phyloP scores from a whole-genome alignment of 1,284 basidiomycete genomes.

The Cutaneotrichosporon dermatis region DNA sequence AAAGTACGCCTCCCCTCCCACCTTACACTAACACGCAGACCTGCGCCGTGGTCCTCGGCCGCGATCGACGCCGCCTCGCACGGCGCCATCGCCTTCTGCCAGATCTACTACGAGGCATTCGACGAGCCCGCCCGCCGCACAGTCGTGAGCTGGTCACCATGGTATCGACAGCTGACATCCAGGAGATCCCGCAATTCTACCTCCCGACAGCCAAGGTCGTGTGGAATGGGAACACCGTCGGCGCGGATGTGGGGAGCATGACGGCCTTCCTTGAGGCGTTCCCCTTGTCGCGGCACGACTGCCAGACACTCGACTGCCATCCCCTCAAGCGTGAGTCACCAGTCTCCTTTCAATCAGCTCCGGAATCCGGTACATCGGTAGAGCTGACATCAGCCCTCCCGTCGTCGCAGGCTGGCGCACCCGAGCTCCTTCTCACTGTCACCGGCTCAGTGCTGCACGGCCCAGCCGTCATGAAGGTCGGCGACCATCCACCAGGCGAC shows the following conservation, averaged over 20 bases:
- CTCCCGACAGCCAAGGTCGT: conserved; percentile 38
- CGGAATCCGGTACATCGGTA: background rate
- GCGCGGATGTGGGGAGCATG: conserved; percentile 21
- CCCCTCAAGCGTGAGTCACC: conserved; percentile 21
- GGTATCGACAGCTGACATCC: conserved; percentile 1
- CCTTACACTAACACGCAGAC: background rate
- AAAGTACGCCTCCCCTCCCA: background rate
- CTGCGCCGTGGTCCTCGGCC: conserved; percentile 31
- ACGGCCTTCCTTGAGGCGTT: conserved; percentile 35
- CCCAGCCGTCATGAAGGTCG: conserved; percentile 28
- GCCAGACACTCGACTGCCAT: conserved; percentile 45
- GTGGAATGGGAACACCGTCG: conserved; percentile 43
- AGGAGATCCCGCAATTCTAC: conserved; percentile 41
- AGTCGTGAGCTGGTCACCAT: conserved; percentile 20
- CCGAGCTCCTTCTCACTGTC: conserved; percentile 40
- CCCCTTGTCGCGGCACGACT: conserved; percentile 41
- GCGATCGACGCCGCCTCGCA: conserved; percentile 44
- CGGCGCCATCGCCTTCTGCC: conserved; percentile 44
- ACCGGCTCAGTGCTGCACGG: conserved; percentile 43
- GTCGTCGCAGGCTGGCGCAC: conserved; percentile 23
- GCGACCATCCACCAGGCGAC: conserved; percentile 20
- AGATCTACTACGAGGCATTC: conserved; percentile 45
- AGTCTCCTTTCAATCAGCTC: too few relatives aligned
- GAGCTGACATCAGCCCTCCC: conserved; percentile 13
- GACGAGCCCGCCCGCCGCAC: conserved; percentile 41